Conservation (phyloP, 2,329 filamentous ascomycete genomes). For the Penicillium corylophilum region DNA sequence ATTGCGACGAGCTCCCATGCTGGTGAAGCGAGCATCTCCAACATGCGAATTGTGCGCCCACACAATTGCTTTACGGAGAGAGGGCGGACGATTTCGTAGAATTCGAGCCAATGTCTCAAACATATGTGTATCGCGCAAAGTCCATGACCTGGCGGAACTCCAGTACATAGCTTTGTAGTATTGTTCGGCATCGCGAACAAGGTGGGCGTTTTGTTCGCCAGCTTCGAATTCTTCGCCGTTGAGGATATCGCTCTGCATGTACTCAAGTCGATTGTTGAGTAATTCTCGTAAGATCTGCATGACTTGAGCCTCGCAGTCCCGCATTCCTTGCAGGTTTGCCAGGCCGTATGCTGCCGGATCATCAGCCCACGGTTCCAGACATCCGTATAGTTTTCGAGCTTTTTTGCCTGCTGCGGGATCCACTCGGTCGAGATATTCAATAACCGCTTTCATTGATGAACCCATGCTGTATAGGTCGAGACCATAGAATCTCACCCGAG, state of each 20-base stretch:
- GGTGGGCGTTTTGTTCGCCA: conserved; percentile 52
- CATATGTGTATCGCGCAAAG: conserved; percentile 54
- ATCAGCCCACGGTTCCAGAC: conserved; percentile 50
- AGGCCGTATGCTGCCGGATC: conserved; percentile 53
- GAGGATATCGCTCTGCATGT: conserved; percentile 28
- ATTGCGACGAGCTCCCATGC: conserved; percentile 46
- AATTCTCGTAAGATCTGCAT: conserved; percentile 48
- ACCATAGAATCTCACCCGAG: conserved; percentile 48
- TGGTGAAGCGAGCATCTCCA: conserved; percentile 55
- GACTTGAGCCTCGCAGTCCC: conserved; percentile 49
- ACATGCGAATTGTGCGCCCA: conserved; percentile 57
- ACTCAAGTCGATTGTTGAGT: conserved; percentile 44
- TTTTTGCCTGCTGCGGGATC: conserved; percentile 45
- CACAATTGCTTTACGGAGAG: conserved; percentile 48
- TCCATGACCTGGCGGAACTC: conserved; percentile 51
- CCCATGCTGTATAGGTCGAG: conserved; percentile 55
- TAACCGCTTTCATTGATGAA: conserved; percentile 46
- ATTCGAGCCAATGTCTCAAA: conserved; percentile 49
- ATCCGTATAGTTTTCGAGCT: conserved; percentile 49
- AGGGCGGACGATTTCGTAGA: conserved; percentile 40
- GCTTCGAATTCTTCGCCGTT: conserved; percentile 52
- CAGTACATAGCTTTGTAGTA: conserved; percentile 57
- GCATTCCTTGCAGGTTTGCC: conserved; percentile 41
- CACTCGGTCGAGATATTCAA: conserved; percentile 50
- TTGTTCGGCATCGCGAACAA: conserved; percentile 51